Evolutionary conservation across 2,329 filamentous ascomycete species (phyloP), one percentile per base, ranked within the genome.

Genomic region (Epichloe brachyelytri): DNA sequence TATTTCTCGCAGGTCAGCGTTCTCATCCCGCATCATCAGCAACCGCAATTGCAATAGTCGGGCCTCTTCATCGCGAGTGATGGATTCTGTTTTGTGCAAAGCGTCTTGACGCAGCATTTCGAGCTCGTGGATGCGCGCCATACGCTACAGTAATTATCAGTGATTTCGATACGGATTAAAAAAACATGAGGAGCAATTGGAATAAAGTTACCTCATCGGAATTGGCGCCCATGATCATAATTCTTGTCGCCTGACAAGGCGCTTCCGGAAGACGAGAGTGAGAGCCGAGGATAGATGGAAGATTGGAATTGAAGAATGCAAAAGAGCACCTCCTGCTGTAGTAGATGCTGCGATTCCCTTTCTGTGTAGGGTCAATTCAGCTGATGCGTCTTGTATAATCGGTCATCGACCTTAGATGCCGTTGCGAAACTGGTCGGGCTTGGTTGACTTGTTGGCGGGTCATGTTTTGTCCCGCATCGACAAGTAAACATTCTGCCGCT

Each of bases 21-120:
- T 87, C 55, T 94, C 85, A 56, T 90, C 81, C 55, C 83, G 76
- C n/a, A 86, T 71, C n/a, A 89, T 68, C 50, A 90, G 69, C 50
- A 83, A 74, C 55, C 83, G 79, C 54, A 91, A 74, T 57, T 80
- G 80, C 49, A 88, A 68, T 56, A 82, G 77, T 46, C 90, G 82
- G 39, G 79, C 73, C 53, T 83, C 80, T 65, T 97, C 90, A 56
- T 88, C 81, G 60, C 86, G 86, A 57, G 80, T 71, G 51, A 94
- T 74, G 11, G 83, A 71, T 49, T 86, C 78, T 37, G 85, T 77
- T 50, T 82, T 74, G 58, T 84, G 80, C 50, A 78, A 68, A 56
- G 76, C 78, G 53, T 77, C 75, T 57, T 85, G 80, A 63, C 90
- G 87, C 59, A 79, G 79, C 54, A 85, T 69, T 63, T 94, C 87